These are phyloP conservation scores for Asterophora lycoperdoides DNA, from an alignment of 768 basidiomycete genomes.

Conservation along the genomic window DNA sequence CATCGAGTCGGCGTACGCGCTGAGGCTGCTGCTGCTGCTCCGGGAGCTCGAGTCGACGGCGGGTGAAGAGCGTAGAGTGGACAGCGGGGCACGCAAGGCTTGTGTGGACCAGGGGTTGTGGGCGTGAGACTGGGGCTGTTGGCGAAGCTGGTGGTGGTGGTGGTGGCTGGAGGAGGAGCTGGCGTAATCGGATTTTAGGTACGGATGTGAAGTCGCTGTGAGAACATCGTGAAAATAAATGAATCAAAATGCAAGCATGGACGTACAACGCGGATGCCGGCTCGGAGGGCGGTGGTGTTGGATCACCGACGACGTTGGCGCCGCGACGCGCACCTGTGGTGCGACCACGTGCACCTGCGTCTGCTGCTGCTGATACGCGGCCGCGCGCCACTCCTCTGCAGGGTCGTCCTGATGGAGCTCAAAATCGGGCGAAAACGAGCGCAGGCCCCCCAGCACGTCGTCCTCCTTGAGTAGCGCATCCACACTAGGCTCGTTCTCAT, in stretches of 20 bases:
- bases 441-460: conserved; percentile 15
- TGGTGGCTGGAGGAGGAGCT: conserved; percentile 4
- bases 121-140: neutral
- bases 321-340: too few species aligned
- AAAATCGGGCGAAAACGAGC: conserved; percentile 38
- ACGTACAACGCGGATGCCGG: conserved; percentile 12
- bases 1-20: neutral
- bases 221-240: neutral
- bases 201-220: conserved; percentile 13
- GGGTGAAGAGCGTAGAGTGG: too few species aligned
- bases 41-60: neutral
- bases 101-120: too few species aligned
- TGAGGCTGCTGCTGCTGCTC: neutral
- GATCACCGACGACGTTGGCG: neutral
- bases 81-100: too few species aligned
- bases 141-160: neutral
- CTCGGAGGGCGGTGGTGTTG: conserved; percentile 1
- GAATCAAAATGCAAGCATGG: neutral
- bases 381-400: conserved; percentile 17
- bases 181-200: conserved; percentile 13
- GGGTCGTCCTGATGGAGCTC: conserved; percentile 23
- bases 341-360: neutral
- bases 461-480: neutral
- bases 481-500: conserved; percentile 8
- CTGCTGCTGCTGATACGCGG: neutral